These are phyloP conservation scores for Oryza longistaminata DNA, from an alignment of 176 grass and related monocot species.

Conservation along the genomic window DNA sequence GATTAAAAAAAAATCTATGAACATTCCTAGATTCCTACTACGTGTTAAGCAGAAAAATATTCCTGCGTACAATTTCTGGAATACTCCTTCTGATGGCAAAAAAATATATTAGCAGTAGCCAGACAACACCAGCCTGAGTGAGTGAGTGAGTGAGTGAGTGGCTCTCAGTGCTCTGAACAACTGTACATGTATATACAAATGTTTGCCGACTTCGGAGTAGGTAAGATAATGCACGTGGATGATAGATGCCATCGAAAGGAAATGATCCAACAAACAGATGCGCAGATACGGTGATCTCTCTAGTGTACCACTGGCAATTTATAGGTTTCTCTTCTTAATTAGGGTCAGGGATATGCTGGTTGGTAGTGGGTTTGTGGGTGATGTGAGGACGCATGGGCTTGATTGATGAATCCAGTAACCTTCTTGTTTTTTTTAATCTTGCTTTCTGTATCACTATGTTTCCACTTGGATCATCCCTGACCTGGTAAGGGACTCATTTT, in stretches of 20 bases:
- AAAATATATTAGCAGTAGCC: not conserved
- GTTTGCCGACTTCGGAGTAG: not conserved
- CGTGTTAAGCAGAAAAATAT: not conserved
- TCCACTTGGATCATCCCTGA: slow-evolving; percentile 24
- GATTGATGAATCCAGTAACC: slow-evolving; percentile 3
- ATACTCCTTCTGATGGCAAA: not conserved
- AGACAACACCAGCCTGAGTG: not conserved
- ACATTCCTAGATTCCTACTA: not conserved
- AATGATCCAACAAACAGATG: not conserved
- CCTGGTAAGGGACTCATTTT: not conserved
- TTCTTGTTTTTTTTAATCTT: slow-evolving; percentile 4
- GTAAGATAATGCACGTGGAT: slow-evolving; percentile 5
- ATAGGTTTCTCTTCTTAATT: slow-evolving; percentile 7
- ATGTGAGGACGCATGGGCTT: slow-evolving; percentile 27
- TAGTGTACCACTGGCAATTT: not conserved
- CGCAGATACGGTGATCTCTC: not conserved
- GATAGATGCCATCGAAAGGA: not conserved
- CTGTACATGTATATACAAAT: not conserved
- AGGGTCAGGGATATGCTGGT: not conserved
- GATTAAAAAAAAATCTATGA: not conserved
- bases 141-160: not conserved
- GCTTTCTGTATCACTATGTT: not conserved
- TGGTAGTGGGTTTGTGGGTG: not conserved
- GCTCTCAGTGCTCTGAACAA: not conserved
- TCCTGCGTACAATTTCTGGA: not conserved